Evolutionary conservation across 495 filamentous ascomycete species (phyloP), one percentile per base, ranked within the genome.

Genomic region (Penicillium chermesinum): DNA sequence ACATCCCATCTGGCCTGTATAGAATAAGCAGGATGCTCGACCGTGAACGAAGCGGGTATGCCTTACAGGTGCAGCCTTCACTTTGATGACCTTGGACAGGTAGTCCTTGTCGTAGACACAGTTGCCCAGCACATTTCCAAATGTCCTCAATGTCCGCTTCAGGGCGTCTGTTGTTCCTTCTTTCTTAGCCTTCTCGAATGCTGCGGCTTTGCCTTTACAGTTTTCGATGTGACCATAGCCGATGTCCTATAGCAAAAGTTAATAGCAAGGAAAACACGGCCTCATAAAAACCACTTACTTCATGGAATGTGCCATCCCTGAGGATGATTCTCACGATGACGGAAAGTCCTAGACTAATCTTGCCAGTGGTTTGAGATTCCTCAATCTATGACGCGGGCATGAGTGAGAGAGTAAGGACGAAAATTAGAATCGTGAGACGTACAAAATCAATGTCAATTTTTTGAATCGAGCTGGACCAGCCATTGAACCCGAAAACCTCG

Each of bases 31-130:
- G 20, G n/a, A 35, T 27, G 12, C 10, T 32, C 6, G 9, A 41
- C 3, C 41, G n/a, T n/a, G 9, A 44, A 39, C 16, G 0, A 12
- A 10, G 18, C 22, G 8, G 12, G 1, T 20, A 59, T 14, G 48
- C 16, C 74, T 49, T 71, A 79, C 76, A 13, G 81, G 80, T 27
- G 65, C 69, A 19, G 78, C 75, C 70, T 89, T 96, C 40, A 97
- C 67, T 68, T 87, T 94, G 4, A 82, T 84, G 9, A 96, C 85
- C 62, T 88, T 88, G 30, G 78, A 67, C 48, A 97, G 69, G 64
- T 95, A 98, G 38, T 91, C 81, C 59, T 96, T 96, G 64, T 98
- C 93, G 71, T 97, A 96, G 45, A 98, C 81, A 69, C 93, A 98
- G 64, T 97, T 97, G 14, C 93, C 93, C 48, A 98, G 75, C 12